Conservation (phyloP, 192 early-diverging fungal species). For the Diversispora epigaea region DNA sequence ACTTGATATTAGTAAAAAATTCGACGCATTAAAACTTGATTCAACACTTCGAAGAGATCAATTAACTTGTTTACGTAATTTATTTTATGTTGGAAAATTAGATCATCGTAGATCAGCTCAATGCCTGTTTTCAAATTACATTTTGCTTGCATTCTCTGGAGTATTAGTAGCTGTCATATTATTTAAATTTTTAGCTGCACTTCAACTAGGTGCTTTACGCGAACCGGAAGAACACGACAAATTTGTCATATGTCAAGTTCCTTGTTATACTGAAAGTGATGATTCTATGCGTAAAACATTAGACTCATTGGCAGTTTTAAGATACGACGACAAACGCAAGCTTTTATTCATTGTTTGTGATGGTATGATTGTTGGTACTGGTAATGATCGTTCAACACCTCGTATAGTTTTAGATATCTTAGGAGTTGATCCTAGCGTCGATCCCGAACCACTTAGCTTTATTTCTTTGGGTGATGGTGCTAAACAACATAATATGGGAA, state of each 20-base stretch:
- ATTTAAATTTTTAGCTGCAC: slow-evolving; percentile 95
- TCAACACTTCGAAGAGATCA: slow-evolving; percentile 47
- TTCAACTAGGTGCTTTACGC: slow-evolving; percentile 76
- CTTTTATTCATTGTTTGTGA: slow-evolving; percentile 94
- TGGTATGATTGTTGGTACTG: slow-evolving; percentile 95
- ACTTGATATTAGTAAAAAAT: slow-evolving; percentile 61
- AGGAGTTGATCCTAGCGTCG: slow-evolving; percentile 79
- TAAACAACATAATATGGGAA: slow-evolving; percentile 95
- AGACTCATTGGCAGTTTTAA: slow-evolving; percentile 85
- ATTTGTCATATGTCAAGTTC: slow-evolving; percentile 92
- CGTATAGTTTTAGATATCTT: slow-evolving; percentile 96
- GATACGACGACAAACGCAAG: slow-evolving; percentile 98
- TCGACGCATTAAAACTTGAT: slow-evolving; percentile 55
- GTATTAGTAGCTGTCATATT: slow-evolving; percentile 82
- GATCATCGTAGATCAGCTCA: slow-evolving; percentile 78
- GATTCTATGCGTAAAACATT: slow-evolving; percentile 89
- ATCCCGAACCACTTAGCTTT: slow-evolving; percentile 85
- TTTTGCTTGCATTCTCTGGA: slow-evolving; percentile 77
- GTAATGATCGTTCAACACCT: slow-evolving; percentile 95
- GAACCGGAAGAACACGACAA: slow-evolving; percentile 82
- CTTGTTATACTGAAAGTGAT: slow-evolving; percentile 98
- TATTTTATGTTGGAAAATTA: slow-evolving; percentile 84
- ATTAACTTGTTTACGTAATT: slow-evolving; percentile 75
- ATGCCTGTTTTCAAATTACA: slow-evolving; percentile 82
- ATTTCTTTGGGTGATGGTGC: slow-evolving; percentile 86